Conservation (phyloP, 306 rosid species). For the Castanea crenata region DNA sequence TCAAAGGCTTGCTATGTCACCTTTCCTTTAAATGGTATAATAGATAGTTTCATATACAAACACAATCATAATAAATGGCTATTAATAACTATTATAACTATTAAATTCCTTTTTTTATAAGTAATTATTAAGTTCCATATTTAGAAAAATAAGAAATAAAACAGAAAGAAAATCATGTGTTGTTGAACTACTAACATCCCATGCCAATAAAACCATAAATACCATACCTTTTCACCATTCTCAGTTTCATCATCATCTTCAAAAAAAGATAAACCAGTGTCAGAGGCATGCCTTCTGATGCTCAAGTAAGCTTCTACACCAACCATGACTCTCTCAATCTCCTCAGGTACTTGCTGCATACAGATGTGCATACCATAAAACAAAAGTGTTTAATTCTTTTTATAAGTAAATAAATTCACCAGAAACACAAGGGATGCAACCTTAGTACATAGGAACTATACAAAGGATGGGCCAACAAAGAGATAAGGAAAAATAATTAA, state of each 20-base stretch:
- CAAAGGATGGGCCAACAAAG: too few species aligned
- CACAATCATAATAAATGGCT: too few species aligned
- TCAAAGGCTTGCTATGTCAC: too few species aligned
- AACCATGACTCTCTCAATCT: conserved; percentile 89
- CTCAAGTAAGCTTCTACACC: conserved; percentile 94
- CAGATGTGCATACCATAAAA: conserved; percentile 16
- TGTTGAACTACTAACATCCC: background rate
- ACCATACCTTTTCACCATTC: conserved; percentile 65
- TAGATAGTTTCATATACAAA: too few species aligned
- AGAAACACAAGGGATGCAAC: too few species aligned
- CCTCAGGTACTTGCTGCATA: conserved; percentile 96
- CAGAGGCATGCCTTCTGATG: conserved; percentile 73
- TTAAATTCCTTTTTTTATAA: too few species aligned
- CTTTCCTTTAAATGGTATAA: too few species aligned
- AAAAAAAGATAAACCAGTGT: conserved; percentile 73
- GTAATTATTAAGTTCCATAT: too few species aligned
- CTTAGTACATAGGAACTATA: too few species aligned
- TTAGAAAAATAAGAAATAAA: background rate
- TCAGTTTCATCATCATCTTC: conserved; percentile 66
- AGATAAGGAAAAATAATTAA: too few species aligned
- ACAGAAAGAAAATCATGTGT: background rate
- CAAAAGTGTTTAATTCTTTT: background rate
- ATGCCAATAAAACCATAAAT: background rate
- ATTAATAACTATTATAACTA: too few species aligned
- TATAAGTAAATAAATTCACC: background rate